phyloP scores from a whole-genome alignment of 768 basidiomycete genomes.

The Hericium rajendrae region DNA sequence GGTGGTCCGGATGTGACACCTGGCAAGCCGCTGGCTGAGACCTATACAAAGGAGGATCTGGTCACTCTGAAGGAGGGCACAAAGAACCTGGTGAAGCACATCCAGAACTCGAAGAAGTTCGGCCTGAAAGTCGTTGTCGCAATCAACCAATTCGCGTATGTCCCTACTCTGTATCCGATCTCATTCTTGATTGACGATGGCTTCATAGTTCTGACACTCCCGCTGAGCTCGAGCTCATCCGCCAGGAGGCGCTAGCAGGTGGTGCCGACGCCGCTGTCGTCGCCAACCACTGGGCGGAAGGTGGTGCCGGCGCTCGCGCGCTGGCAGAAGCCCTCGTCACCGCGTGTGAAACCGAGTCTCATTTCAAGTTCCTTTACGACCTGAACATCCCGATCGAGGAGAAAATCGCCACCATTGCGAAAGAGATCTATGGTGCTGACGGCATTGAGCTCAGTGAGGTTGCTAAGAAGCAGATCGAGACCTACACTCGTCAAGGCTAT shows the following conservation, averaged over 20 bases:
- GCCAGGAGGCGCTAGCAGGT: conserved; percentile 65
- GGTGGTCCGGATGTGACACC: conserved; percentile 96
- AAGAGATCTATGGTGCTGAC: conserved; percentile 90
- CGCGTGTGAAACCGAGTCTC: conserved; percentile 71
- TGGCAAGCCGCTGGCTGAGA: conserved; percentile 87
- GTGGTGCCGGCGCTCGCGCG: conserved; percentile 81
- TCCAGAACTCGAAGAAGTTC: conserved; percentile 91
- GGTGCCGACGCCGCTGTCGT: conserved; percentile 94
- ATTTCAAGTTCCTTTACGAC: conserved; percentile 92
- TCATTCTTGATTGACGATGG: not conserved
- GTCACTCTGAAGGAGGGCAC: conserved; percentile 84
- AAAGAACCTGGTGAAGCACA: conserved; percentile 88
- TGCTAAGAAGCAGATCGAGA: conserved; percentile 78
- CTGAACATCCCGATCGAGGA: conserved; percentile 72
- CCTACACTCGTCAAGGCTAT: conserved; percentile 88
- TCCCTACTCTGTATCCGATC: conserved; percentile 12
- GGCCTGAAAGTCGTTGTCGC: conserved; percentile 94
- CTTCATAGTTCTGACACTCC: conserved; percentile 68
- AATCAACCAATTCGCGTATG: conserved; percentile 91
- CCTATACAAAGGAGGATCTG: conserved; percentile 90
- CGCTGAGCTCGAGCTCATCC: conserved; percentile 82
- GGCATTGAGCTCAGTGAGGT: conserved; percentile 80
- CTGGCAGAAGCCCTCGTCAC: conserved; percentile 89
- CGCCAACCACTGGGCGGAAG: conserved; percentile 96
- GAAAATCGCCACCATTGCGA: conserved; percentile 83